These are phyloP conservation scores for Trichaptum fuscoviolaceum DNA, from an alignment of 768 basidiomycete genomes.

Conservation along the genomic window DNA sequence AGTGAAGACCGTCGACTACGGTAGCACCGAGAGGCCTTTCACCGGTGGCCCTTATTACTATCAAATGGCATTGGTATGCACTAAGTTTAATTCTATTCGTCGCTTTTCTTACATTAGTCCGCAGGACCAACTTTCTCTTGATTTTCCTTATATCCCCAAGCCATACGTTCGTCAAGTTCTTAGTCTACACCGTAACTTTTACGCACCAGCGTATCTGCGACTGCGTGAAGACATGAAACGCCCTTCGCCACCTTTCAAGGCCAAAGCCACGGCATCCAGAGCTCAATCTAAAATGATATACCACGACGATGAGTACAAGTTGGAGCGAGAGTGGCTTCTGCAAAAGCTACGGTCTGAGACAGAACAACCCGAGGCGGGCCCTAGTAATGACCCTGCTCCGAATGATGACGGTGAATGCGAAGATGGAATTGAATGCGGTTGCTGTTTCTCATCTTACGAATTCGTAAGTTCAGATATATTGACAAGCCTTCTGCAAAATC, in stretches of 20 bases:
- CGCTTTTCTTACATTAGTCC: constrained; percentile 7
- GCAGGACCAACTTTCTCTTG: constrained; percentile 47
- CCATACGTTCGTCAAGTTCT: constrained; percentile 46
- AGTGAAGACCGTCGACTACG: constrained; percentile 42
- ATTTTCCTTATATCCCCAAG: constrained; percentile 57
- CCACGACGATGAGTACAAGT: constrained; percentile 42
- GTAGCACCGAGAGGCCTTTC: constrained; percentile 37
- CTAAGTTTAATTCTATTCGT: constrained; percentile 10
- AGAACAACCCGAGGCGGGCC: constrained; percentile 16
- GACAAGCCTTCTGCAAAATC: background rate
- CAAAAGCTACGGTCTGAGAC: constrained; percentile 23
- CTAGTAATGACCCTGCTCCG: constrained; percentile 26
- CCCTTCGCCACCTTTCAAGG: constrained; percentile 30
- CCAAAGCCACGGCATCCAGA: constrained; percentile 29
- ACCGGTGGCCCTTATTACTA: constrained; percentile 42
- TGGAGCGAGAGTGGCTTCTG: constrained; percentile 42
- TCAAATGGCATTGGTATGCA: constrained; percentile 46
- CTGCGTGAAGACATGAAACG: constrained; percentile 29
- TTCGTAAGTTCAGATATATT: constrained; percentile 46
- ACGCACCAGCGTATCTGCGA: constrained; percentile 65
- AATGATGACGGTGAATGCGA: constrained; percentile 43
- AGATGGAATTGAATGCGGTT: constrained; percentile 79
- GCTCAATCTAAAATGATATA: constrained; percentile 16
- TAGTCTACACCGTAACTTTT: constrained; percentile 37
- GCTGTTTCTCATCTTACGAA: constrained; percentile 71